Base-by-base conservation (phyloP, 495 filamentous ascomycete genomes). In the Penicillium macrosclerotiorum region DNA sequence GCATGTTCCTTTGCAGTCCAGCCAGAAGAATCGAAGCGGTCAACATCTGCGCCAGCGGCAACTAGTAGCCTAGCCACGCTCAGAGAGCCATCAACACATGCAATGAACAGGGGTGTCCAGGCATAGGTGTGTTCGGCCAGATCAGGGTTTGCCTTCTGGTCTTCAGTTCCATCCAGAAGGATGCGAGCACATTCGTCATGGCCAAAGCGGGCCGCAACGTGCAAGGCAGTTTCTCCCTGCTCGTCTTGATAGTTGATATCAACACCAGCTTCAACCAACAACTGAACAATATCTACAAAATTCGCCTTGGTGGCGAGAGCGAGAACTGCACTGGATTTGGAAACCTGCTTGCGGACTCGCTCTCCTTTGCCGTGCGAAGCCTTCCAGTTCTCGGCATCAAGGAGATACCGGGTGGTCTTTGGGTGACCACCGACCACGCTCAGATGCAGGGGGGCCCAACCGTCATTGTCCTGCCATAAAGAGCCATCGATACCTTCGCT, bases 1-100 rank as follows among this genome's bases (percentile, higher is more conserved):
- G 93, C 93, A 68, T 97, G 93, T 60, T 98, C 93, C 68, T 84
- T 89, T 2, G 91, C 83, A 1, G 89, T 95, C 94, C 94, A 98
- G 6, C 93, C 93, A 37, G 90, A 96, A 2, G 82, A 82, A 62
- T 97, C 93, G 7, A 68, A 63, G 36, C 76, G 81, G 39, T 84
- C 82, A 11, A 90, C 59, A 38, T 93, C 79, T 1, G 86, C 86
- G 0, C 88, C 88, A 20, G 86, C 84, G 18, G 81, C 77, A 32
- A 96, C 75, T 8, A 98, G 74, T 34, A 89, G 77, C 59, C 88
- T 79, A 14, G 93, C 86, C 24, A 94, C 79, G 1, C 75, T 63
- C 24, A 90, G 60, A 43, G 87, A 80, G 0, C 90, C 90, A 49
- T 97, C 92, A 0, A 97, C 92, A 45, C 85, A 85, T 12, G 94